Conservation (phyloP, 2,329 filamentous ascomycete genomes). For the Mycogone perniciosa region DNA sequence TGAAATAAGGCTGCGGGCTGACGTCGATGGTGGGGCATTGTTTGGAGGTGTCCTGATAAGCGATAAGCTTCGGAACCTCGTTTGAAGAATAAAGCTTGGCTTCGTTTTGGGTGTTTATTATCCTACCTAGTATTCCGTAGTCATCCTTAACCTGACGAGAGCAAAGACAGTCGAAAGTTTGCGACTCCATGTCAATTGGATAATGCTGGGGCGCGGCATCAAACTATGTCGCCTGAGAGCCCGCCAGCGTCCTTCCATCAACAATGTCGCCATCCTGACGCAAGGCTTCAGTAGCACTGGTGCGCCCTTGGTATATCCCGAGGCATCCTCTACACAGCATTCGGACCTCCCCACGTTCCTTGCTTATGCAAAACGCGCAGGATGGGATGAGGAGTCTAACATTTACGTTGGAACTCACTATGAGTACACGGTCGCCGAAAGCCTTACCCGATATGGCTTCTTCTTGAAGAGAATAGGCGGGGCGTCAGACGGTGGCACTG, state of each 20-base stretch:
- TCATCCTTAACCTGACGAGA: not conserved
- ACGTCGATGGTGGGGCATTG: not conserved
- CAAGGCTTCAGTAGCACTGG: not conserved
- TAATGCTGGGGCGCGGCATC: constrained; percentile 1
- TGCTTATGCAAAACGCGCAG: constrained; percentile 51
- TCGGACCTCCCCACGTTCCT: constrained; percentile 59
- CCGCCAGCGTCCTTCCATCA: not conserved
- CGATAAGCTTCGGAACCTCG: not conserved
- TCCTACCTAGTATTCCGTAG: not conserved
- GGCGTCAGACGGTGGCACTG: constrained; percentile 63
- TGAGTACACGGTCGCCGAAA: constrained; percentile 60
- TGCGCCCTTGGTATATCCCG: constrained; percentile 34
- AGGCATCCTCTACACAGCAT: constrained; percentile 46
- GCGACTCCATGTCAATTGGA: not conserved
- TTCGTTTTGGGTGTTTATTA: too few species aligned
- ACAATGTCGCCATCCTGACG: not conserved
- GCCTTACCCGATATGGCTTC: constrained; percentile 58
- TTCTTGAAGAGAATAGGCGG: constrained; percentile 59
- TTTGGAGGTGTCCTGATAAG: constrained; percentile 1
- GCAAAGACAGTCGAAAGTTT: not conserved
- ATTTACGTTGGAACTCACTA: constrained; percentile 69
- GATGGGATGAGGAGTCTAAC: constrained; percentile 49
- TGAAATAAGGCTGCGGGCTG: not conserved
- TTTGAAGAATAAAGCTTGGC: not conserved
- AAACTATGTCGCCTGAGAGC: not conserved